Conservation (phyloP, 768 basidiomycete genomes). For the Pulveroboletus sp. region DNA sequence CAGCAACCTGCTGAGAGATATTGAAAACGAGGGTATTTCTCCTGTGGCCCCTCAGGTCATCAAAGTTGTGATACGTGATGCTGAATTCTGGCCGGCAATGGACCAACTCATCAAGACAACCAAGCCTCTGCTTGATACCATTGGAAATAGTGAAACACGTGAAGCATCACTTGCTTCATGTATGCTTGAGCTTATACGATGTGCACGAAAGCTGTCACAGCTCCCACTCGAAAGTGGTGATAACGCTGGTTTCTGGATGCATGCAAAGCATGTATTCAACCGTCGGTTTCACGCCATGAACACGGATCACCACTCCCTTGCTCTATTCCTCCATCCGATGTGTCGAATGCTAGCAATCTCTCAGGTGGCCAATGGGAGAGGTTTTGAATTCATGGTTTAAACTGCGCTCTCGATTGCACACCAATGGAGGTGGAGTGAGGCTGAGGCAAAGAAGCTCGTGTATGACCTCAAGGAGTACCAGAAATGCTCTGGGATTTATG, state of each 20-base stretch:
- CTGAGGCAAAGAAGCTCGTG: no score
- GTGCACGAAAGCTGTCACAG: constrained; percentile 16
- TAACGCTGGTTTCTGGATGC: constrained; percentile 23
- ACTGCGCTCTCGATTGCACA: constrained; percentile 22
- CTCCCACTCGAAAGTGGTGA: no score
- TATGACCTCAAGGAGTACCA: no score
- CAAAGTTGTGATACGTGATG: constrained; percentile 17
- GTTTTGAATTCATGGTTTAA: constrained; percentile 18
- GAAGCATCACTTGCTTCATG: constrained; percentile 34
- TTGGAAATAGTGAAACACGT: constrained; percentile 30
- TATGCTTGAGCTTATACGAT: constrained; percentile 33
- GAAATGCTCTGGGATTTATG: no score
- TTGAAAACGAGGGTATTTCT: no score
- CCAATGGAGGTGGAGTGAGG: constrained; percentile 27
- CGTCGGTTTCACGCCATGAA: constrained; percentile 32
- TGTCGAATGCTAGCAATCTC: constrained; percentile 35
- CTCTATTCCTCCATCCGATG: constrained; percentile 35
- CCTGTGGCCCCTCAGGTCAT: no score
- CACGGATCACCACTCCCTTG: constrained; percentile 31
- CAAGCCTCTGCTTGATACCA: constrained; percentile 36
- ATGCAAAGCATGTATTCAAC: constrained; percentile 28
- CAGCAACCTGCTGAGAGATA: background rate
- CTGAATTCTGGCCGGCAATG: constrained; percentile 20
- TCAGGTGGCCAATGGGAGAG: no score
- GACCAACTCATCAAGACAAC: constrained; percentile 31